A percentile compares a stretch with the other conserved stretches of the same genome.
phyloP scores from a whole-genome alignment of 2,329 filamentous ascomycete species.

The Cercospora sp. region DNA sequence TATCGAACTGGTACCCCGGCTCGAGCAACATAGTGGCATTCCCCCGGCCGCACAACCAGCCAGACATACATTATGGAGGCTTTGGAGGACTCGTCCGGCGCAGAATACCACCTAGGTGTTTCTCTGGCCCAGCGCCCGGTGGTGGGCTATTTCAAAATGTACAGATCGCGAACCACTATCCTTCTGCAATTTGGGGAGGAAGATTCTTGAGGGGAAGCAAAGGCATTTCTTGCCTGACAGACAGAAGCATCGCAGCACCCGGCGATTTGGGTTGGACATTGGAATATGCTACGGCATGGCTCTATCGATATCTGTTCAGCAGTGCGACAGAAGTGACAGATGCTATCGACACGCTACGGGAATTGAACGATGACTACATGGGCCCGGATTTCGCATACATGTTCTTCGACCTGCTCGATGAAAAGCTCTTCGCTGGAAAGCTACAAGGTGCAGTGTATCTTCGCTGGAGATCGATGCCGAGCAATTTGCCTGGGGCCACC shows the following conservation, averaged over 20 bases:
- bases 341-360: slow-evolving; percentile 31
- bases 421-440: slow-evolving; percentile 41
- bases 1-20: slow-evolving; percentile 2
- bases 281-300: slow-evolving; percentile 45
- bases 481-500: slow-evolving; percentile 40
- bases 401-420: slow-evolving; percentile 42
- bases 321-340: slow-evolving; percentile 31
- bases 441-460: slow-evolving; percentile 43
- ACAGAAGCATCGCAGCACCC: slow-evolving; percentile 26
- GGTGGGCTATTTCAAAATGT: not conserved
- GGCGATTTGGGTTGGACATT: slow-evolving; percentile 44
- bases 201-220: slow-evolving; percentile 14
- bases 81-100: not conserved
- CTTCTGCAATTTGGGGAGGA: not conserved
- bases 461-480: slow-evolving; percentile 32
- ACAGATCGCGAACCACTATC: not conserved
- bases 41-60: slow-evolving; percentile 4
- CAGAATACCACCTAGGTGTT: not conserved
- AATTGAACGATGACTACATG: slow-evolving; percentile 29
- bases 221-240: slow-evolving; percentile 20
- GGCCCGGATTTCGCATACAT: slow-evolving; percentile 36
- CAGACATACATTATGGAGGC: slow-evolving; percentile 9
- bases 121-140: not conserved
- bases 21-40: slow-evolving; percentile 6
- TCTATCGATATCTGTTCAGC: slow-evolving; percentile 38